phyloP scores from a whole-genome alignment of 139 green algal species.

The Volvox reticuliferus region DNA sequence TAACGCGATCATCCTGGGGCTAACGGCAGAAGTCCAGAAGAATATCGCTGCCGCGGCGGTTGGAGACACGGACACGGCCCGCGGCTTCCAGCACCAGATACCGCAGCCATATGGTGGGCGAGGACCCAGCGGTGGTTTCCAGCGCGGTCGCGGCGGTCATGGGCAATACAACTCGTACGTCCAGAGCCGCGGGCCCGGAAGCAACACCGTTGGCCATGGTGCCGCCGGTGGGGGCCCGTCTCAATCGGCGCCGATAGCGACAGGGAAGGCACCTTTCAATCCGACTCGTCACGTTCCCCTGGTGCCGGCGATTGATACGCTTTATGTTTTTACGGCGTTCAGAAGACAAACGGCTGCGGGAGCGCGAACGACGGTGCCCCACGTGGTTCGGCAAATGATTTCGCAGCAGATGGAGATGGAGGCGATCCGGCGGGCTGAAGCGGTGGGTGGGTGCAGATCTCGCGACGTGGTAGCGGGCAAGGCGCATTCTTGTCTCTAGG shows the following conservation, averaged over 20 bases:
- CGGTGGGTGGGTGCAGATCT: slow-evolving; percentile 13
- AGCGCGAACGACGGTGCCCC: slow-evolving; percentile 54
- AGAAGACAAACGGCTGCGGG: no score
- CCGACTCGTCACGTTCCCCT: slow-evolving; percentile 57
- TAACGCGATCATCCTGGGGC: slow-evolving; percentile 45
- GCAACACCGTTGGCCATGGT: neutral
- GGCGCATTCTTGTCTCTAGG: no score
- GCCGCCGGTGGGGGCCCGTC: neutral
- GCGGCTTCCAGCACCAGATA: neutral
- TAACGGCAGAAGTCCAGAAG: slow-evolving; percentile 18
- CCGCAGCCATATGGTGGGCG: neutral
- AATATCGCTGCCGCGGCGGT: neutral
- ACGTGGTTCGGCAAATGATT: slow-evolving; percentile 83
- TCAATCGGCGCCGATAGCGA: neutral
- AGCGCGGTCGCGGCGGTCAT: neutral
- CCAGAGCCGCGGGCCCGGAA: slow-evolving; percentile 2
- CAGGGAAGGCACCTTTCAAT: neutral
- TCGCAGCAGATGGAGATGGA: slow-evolving; percentile 77
- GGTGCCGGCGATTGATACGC: slow-evolving; percentile 63
- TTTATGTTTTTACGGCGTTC: slow-evolving; percentile 61
- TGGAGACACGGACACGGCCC: neutral
- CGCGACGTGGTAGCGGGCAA: neutral
- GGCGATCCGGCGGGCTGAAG: slow-evolving; percentile 74
- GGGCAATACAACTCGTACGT: slow-evolving; percentile 3
- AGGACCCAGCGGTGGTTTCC: neutral